These are phyloP conservation scores for Puccinia triticina DNA, from an alignment of 1,284 basidiomycete species.

Conservation along the genomic window DNA sequence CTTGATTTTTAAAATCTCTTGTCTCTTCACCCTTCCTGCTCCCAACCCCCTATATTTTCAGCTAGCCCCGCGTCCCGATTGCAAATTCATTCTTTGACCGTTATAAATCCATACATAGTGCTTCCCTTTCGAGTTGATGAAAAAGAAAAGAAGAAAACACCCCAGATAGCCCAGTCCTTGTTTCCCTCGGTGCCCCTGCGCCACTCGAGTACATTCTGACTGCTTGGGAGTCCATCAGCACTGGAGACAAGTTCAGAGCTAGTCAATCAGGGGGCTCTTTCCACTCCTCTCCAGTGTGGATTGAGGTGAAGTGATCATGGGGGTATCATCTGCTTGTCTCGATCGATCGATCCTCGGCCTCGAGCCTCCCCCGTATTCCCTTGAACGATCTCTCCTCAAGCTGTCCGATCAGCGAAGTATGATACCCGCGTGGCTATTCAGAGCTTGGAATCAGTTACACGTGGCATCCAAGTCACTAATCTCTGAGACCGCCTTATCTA, in stretches of 20 bases:
- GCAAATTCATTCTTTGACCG: slow-evolving; percentile 33
- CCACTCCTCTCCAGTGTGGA: too few relatives aligned
- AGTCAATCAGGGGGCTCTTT: background rate
- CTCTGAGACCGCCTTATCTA: too few relatives aligned
- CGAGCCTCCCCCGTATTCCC: too few relatives aligned
- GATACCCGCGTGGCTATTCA: too few relatives aligned
- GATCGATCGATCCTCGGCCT: too few relatives aligned
- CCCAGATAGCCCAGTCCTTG: background rate
- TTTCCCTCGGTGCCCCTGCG: background rate
- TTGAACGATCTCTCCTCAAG: too few relatives aligned
- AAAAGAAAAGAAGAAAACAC: slow-evolving; percentile 22
- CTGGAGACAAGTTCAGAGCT: background rate
- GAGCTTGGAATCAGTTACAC: too few relatives aligned
- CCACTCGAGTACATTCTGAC: background rate
- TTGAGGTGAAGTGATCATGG: too few relatives aligned
- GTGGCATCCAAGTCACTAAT: too few relatives aligned
- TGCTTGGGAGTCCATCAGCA: background rate
- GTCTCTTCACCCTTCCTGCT: background rate
- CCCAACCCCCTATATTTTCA: background rate
- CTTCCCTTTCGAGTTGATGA: slow-evolving; percentile 11
- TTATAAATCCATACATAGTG: slow-evolving; percentile 20
- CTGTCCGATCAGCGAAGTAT: too few relatives aligned
- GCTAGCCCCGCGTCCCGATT: background rate
- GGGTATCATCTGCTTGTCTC: too few relatives aligned
- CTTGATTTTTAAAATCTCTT: background rate